Evolutionary conservation across 345 rosid genomes (phyloP), one percentile per base, ranked within the genome.

Genomic region (Eucalyptus sideroxylon): DNA sequence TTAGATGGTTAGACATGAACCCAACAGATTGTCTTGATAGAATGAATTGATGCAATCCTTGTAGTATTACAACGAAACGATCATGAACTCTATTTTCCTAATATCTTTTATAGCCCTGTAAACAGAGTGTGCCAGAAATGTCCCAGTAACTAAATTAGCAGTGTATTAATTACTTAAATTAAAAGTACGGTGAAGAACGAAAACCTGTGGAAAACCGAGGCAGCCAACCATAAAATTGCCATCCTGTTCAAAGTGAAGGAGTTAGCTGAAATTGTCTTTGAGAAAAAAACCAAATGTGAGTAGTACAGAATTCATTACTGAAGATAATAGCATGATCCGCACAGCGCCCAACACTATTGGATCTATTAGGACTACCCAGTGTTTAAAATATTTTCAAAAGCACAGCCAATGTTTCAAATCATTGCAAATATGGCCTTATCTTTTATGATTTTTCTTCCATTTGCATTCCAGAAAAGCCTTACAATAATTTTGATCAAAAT

Each of bases 171-270:
- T 67, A 67, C 77, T 67, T 67, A 67, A 67, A 67, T 67, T 67
- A n/a, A 67, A n/a, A 16, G 40, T n/a, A 34, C 16, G 40, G 40
- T 21, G 26, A 81, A 12, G 91, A 88, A 83, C 30, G 87, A 72
- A 91, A 91, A 97, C 98, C 97, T 96, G 96, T 27, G 99, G 99
- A 91, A 56, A 96, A 59, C 96, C 93, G 89, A 92, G 91, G 95
- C 99, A 98, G 82, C 99, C 98, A 92, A 98, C 99, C 98, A 98
- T 95, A 92, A 95, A 97, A 91, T 95, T 96, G 86, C 97, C 97
- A 91, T 95, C 99, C 99, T 97, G 94, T 90, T 89, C 82, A 89
- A 72, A 91, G 53, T 49, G 86, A 88, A 81, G 90, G 50, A 91
- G 40, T 80, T 87, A 87, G 62, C 69, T 89, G 72, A 89, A 90